phyloP scores from a whole-genome alignment of 306 rosid genomes.

The Cucumis cinereus region DNA sequence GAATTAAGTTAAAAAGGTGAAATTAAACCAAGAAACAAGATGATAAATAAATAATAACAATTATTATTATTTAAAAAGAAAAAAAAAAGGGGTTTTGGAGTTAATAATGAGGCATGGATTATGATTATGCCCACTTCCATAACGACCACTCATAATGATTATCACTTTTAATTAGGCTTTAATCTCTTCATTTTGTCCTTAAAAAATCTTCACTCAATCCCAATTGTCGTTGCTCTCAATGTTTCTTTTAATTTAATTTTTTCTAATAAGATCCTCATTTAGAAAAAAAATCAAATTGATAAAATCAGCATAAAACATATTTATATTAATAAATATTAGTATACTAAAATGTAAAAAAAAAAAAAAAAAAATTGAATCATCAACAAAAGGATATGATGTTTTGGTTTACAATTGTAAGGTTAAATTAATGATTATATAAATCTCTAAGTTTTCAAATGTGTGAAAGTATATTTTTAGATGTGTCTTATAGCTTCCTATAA shows the following conservation, averaged over 20 bases:
- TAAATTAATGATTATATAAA: no score
- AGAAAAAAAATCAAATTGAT: not conserved
- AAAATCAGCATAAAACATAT: no score
- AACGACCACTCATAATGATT: not conserved
- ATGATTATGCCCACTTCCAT: constrained; percentile 1
- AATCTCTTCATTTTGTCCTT: not conserved
- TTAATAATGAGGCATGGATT: not conserved
- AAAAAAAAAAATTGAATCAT: no score
- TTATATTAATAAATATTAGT: no score
- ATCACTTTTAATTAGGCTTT: not conserved
- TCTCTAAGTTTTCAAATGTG: no score
- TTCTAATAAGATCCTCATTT: not conserved
- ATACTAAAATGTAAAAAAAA: no score
- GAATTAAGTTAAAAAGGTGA: not conserved
- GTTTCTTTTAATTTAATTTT: not conserved
- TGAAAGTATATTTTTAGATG: no score
- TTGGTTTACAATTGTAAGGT: no score
- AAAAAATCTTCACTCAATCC: not conserved
- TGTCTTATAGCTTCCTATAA: no score
- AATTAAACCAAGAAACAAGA: not conserved
- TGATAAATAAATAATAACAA: no score
- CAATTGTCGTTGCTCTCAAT: not conserved
- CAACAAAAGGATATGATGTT: no score
- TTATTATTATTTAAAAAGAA: no score
- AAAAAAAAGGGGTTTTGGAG: not conserved